Base-by-base conservation (phyloP, 2,329 filamentous ascomycete species). In the Daldinia sp. region DNA sequence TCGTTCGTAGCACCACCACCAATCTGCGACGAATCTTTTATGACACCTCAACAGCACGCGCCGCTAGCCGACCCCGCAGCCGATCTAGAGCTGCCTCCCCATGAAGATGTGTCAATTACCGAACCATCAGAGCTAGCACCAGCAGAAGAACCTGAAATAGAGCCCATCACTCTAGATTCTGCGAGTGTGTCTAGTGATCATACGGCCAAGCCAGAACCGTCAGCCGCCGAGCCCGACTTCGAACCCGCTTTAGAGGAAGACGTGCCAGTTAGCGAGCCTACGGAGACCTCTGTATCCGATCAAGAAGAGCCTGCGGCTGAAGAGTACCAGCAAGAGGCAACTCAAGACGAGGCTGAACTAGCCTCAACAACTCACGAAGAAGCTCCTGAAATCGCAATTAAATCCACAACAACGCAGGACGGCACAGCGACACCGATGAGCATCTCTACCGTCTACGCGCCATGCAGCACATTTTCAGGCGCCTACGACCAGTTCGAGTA, bases 381-480 rank as follows among this genome's bases (percentile, higher is more conserved):
- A 19, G 10, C 49, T 10, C 13, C 21, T 13, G 41, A 62, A 17
- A 17, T 23, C 8, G 4, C 45, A 9, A 19, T 21, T 1, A 37
- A 68, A 4, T 21, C 53, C n/a, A 43, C 32, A 3, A 34, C 15
- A 8, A 17, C 15, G 21, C 45, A 52, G 15, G 59, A 63, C n/a
- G 61, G 19, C n/a, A 21, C 15, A 3, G 32, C 32, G 0, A 32
- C 17, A 1, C 10, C 50, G n/a, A n/a, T 48, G 21, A 67, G 56
- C n/a, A 58, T 67, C 11, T 62, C 67, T 3, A 70, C 54, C 3
- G 54, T 71, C 7, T 70, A 71, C 48, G 63, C 64, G 19, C 71
- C 69, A 7, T 72, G 70, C 45, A 60, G 50, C 25, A 64, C 55
- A 10, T 27, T 64, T 2, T 34, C 58, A 13, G 7, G 49, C 23